Evolutionary conservation across 1,139 yeast genomes (phyloP).

Genomic region (Eremothecium sinecaudum): DNA sequence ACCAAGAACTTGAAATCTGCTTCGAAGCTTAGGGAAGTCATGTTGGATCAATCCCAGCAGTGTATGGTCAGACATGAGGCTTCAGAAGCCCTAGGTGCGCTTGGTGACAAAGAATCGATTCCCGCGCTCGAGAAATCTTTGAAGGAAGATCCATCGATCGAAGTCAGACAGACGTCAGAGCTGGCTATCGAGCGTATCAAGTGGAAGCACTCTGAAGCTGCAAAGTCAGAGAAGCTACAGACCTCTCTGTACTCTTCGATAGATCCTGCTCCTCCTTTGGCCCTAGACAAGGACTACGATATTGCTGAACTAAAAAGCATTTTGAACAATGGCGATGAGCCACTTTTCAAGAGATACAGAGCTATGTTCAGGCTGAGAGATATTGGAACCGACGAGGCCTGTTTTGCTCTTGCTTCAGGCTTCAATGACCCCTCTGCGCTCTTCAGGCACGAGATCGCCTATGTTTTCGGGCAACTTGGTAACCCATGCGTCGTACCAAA

Average conservation of each 20-base stretch:
- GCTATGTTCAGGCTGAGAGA: constrained; percentile 98
- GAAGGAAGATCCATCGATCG: constrained; percentile 68
- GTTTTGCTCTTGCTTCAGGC: constrained; percentile 83
- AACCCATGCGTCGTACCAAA: constrained; percentile 90
- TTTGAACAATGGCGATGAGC: constrained; percentile 65
- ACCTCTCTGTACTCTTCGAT: constrained; percentile 73
- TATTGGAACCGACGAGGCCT: constrained; percentile 86
- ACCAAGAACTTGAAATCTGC: constrained; percentile 77
- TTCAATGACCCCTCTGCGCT: constrained; percentile 85
- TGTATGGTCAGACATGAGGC: constrained; percentile 99
- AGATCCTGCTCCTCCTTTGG: constrained; percentile 97
- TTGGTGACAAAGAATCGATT: constrained; percentile 75
- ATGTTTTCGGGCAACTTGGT: constrained; percentile 94
- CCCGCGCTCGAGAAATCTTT: constrained; percentile 54
- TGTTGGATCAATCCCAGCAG: constrained; percentile 59
- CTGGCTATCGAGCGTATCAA: constrained; percentile 88
- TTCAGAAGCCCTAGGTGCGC: constrained; percentile 96
- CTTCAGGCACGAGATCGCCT: constrained; percentile 96
- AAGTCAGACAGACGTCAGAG: constrained; percentile 95
- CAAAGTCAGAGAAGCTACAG: constrained; percentile 58
- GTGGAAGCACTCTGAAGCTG: constrained; percentile 72
- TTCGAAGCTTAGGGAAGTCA: constrained; percentile 62
- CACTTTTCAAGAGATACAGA: constrained; percentile 89
- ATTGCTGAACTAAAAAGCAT: constrained; percentile 57
- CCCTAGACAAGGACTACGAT: constrained; percentile 48